Conservation (phyloP, 2,329 filamentous ascomycete species). For the Metarhizium guizhouense region DNA sequence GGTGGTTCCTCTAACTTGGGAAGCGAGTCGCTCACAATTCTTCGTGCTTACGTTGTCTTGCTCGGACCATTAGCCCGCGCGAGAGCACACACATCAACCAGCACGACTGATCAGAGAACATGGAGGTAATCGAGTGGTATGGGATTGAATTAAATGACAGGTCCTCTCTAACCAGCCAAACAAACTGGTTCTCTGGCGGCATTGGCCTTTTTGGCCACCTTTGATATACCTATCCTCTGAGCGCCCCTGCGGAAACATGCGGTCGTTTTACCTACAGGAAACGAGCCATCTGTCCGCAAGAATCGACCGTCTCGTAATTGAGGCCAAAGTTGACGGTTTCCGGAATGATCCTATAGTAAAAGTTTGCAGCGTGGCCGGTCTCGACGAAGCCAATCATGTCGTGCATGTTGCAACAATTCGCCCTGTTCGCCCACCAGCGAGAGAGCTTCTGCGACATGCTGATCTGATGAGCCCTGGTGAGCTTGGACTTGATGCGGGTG, state of each 20-base stretch:
- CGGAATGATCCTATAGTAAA: constrained; percentile 1
- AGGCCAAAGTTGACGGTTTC: background rate
- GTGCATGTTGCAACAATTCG: background rate
- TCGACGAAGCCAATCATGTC: constrained; percentile 2
- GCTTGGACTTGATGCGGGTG: background rate
- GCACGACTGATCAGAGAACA: no score
- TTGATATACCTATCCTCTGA: background rate
- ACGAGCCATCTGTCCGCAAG: constrained; percentile 1
- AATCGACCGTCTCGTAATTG: constrained; percentile 1
- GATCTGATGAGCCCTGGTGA: background rate
- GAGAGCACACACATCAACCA: no score
- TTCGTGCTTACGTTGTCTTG: no score
- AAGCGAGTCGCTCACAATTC: no score
- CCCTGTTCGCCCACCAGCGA: background rate
- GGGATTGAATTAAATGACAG: no score
- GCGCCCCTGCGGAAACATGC: background rate
- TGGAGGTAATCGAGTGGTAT: no score
- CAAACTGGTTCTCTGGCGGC: no score
- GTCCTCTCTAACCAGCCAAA: no score
- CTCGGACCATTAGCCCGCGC: no score
- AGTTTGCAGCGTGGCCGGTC: background rate
- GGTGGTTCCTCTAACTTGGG: no score
- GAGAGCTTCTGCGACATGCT: background rate
- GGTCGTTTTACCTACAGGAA: background rate
- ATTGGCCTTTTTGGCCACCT: background rate